Percentiles rank a stretch among this genome's conserved stretches.
Evolutionary conservation across 2,329 filamentous ascomycete genomes (phyloP).

Genomic region (Calonectria montana): DNA sequence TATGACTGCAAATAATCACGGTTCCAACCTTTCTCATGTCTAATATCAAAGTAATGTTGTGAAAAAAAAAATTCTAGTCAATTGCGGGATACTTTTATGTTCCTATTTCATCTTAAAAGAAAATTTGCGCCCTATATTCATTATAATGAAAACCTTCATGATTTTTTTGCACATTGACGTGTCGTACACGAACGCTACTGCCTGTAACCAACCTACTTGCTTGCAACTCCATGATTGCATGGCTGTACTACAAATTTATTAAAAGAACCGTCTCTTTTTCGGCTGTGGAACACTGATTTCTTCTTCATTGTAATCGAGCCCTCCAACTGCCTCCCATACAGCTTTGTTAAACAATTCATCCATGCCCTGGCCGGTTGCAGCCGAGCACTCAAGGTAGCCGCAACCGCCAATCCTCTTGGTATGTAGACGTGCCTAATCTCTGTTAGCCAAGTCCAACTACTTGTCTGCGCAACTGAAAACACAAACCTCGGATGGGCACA

Average conservation of each 20-base stretch:
- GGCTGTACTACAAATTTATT: background rate
- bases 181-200: too few species aligned
- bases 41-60: too few species aligned
- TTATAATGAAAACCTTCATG: too few species aligned
- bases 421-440: slow-evolving; percentile 46
- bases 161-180: too few species aligned
- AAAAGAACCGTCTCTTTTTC: slow-evolving; percentile 32
- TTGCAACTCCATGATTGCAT: too few species aligned
- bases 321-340: slow-evolving; percentile 37
- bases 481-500: slow-evolving; percentile 44
- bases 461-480: background rate
- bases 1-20: background rate
- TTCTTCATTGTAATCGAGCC: slow-evolving; percentile 27
- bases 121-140: too few species aligned
- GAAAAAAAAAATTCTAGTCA: too few species aligned
- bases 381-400: slow-evolving; percentile 51
- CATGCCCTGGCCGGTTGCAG: slow-evolving; percentile 50
- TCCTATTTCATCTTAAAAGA: too few species aligned
- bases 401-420: slow-evolving; percentile 45
- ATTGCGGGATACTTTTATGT: too few species aligned
- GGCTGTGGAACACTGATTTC: slow-evolving; percentile 27
- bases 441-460: slow-evolving; percentile 3
- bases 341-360: slow-evolving; percentile 44
- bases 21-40: background rate
- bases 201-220: too few species aligned